These are phyloP conservation scores for Avena eriantha DNA, from an alignment of 176 grass and related monocot species.

Conservation along the genomic window DNA sequence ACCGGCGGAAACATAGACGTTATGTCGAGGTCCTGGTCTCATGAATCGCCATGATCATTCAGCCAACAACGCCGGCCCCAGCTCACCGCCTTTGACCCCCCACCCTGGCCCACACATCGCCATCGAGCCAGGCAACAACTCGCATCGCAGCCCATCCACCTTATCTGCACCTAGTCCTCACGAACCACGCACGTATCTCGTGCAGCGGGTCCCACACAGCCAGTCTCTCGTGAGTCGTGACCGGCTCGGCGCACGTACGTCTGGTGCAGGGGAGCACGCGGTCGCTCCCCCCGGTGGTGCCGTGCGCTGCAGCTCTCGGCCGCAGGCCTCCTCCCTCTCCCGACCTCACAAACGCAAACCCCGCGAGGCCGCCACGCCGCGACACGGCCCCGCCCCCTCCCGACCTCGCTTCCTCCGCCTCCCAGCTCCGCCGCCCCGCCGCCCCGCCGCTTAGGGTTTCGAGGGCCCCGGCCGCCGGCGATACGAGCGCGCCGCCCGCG, in stretches of 20 bases:
- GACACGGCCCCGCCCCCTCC: background rate
- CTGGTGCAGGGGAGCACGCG: conserved; percentile 7
- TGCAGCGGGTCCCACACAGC: background rate
- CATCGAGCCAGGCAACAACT: background rate
- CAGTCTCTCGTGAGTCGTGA: background rate
- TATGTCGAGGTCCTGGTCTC: too few relatives aligned
- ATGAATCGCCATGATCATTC: background rate
- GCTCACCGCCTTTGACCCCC: background rate
- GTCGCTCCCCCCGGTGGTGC: background rate
- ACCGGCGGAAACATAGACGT: too few relatives aligned
- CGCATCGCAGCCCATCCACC: too few relatives aligned
- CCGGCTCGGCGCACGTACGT: background rate
- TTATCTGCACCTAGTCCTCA: background rate
- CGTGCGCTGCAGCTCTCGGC: conserved; percentile 11
- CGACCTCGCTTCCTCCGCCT: conserved; percentile 45
- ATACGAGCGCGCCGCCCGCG: conserved; percentile 38
- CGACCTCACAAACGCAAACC: conserved; percentile 32
- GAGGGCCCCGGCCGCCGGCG: conserved; percentile 19
- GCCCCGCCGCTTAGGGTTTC: conserved; percentile 41
- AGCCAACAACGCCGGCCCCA: background rate
- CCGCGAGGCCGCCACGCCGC: conserved; percentile 32
- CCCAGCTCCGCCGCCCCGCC: conserved; percentile 32
- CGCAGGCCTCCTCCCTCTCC: conserved; percentile 8
- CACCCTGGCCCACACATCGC: conserved; percentile 6
- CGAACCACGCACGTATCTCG: background rate